These are phyloP conservation scores for Globisporangium spiculum DNA, from an alignment of 352 stramenopile species.

Conservation along the genomic window DNA sequence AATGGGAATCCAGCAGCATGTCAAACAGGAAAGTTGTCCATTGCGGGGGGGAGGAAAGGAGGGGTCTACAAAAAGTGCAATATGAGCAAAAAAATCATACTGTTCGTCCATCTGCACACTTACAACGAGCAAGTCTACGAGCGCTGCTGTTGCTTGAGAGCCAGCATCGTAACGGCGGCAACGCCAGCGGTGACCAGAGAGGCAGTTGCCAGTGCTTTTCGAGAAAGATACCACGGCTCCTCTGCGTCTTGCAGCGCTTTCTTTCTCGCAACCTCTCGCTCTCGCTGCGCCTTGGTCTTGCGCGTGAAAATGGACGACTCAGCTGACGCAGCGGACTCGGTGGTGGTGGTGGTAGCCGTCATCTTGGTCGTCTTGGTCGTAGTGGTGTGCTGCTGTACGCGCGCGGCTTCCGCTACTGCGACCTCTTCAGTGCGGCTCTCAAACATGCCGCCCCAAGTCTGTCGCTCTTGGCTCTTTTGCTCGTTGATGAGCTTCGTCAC, in stretches of 20 bases:
- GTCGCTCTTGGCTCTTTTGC: slow-evolving; percentile 75
- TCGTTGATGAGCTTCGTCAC: slow-evolving; percentile 70
- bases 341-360: slow-evolving; percentile 19
- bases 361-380: slow-evolving; percentile 18
- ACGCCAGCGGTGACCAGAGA: slow-evolving; percentile 71
- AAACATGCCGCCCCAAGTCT: slow-evolving; percentile 81
- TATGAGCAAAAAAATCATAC: background rate
- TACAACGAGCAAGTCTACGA: slow-evolving; percentile 15
- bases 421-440: slow-evolving; percentile 31
- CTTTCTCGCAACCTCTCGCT: slow-evolving; percentile 22
- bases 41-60: slow-evolving; percentile 1
- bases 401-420: slow-evolving; percentile 7
- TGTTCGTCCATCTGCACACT: background rate
- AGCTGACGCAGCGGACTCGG: slow-evolving; percentile 5
- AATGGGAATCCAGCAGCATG: slow-evolving; percentile 7
- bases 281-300: slow-evolving; percentile 47
- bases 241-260: slow-evolving; percentile 8
- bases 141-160: slow-evolving; percentile 50
- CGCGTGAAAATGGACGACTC: slow-evolving; percentile 75
- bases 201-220: slow-evolving; percentile 52
- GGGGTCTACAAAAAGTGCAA: slow-evolving; percentile 11
- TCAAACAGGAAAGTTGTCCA: slow-evolving; percentile 12
- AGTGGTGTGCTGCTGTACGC: slow-evolving; percentile 19
- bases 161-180: slow-evolving; percentile 55
- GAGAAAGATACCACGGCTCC: slow-evolving; percentile 63